Percentiles rank a stretch among this genome's conserved stretches.
These are phyloP conservation scores for Erysimum pusillum DNA, from an alignment of 441 rosid species.

Conservation along the genomic window DNA sequence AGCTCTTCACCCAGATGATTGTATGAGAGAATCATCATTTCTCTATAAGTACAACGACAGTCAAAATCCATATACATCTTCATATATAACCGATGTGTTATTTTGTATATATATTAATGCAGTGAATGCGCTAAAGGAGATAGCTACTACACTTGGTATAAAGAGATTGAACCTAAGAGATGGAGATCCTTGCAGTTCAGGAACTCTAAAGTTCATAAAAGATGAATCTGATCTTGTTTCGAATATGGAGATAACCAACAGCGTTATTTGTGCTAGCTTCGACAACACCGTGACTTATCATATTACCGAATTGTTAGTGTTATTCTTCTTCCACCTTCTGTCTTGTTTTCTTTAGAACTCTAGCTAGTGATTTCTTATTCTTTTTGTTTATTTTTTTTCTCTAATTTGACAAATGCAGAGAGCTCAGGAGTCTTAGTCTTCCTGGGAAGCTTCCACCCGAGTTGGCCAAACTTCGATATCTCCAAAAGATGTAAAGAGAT, in stretches of 20 bases:
- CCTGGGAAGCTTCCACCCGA: constrained; percentile 30
- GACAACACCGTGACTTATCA: constrained; percentile 26
- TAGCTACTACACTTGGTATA: constrained; percentile 41
- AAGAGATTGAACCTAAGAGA: not conserved
- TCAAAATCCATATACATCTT: not conserved
- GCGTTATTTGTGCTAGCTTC: constrained; percentile 14
- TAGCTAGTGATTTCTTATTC: not conserved
- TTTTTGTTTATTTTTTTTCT: not conserved
- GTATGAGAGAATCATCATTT: not conserved
- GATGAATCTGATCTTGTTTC: not conserved
- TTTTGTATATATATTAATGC: not conserved
- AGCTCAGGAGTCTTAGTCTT: constrained; percentile 11
- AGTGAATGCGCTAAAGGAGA: constrained; percentile 34
- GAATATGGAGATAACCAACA: constrained; percentile 21
- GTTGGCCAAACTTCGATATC: constrained; percentile 14
- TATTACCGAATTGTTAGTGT: constrained; percentile 36
- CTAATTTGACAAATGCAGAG: constrained; percentile 15
- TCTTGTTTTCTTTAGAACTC: not conserved
- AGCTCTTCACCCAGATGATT: constrained; percentile 37
- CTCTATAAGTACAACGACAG: too few relatives aligned
- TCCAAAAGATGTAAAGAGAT: constrained; percentile 14
- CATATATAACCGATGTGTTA: too few relatives aligned
- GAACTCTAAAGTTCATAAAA: not conserved
- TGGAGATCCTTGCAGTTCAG: constrained; percentile 28
- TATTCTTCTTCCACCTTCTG: not conserved